Evolutionary conservation across 2,329 filamentous ascomycete genomes (phyloP).

Genomic region (Epichloe sibirici): DNA sequence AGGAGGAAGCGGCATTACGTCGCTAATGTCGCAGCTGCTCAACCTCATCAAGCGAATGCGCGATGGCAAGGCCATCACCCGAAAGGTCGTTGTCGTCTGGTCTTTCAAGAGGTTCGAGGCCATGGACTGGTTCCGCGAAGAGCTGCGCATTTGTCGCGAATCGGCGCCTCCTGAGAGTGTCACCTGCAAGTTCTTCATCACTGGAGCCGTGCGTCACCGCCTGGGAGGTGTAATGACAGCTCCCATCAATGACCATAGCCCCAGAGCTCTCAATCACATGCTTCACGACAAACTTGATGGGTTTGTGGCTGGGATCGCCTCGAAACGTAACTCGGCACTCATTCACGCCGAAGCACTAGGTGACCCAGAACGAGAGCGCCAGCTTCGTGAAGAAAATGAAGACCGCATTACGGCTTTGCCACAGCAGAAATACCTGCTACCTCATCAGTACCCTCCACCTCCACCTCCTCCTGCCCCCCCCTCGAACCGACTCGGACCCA

Average conservation of each 20-base stretch:
- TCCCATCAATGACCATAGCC: conserved; percentile 22
- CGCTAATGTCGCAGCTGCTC: conserved; percentile 79
- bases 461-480: conserved; percentile 11
- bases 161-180: conserved; percentile 79
- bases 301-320: conserved; percentile 75
- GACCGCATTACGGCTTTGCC: conserved; percentile 76
- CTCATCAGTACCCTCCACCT: conserved; percentile 26
- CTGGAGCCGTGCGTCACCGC: conserved; percentile 42
- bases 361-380: conserved; percentile 64
- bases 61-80: conserved; percentile 86
- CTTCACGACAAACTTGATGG: conserved; percentile 82
- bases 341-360: conserved; percentile 73
- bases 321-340: conserved; percentile 72
- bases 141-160: conserved; percentile 82
- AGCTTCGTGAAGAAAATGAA: conserved; percentile 70
- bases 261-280: conserved; percentile 55
- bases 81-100: conserved; percentile 88
- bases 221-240: conserved; percentile 30
- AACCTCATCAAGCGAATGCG: conserved; percentile 95
- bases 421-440: conserved; percentile 50
- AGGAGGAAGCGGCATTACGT: conserved; percentile 88
- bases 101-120: conserved; percentile 80
- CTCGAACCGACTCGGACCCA: conserved; percentile 5
- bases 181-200: conserved; percentile 91
- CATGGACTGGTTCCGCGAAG: conserved; percentile 96